Evolutionary conservation across 2,329 filamentous ascomycete species (phyloP).

Genomic region (Cryphonectria naterciae): DNA sequence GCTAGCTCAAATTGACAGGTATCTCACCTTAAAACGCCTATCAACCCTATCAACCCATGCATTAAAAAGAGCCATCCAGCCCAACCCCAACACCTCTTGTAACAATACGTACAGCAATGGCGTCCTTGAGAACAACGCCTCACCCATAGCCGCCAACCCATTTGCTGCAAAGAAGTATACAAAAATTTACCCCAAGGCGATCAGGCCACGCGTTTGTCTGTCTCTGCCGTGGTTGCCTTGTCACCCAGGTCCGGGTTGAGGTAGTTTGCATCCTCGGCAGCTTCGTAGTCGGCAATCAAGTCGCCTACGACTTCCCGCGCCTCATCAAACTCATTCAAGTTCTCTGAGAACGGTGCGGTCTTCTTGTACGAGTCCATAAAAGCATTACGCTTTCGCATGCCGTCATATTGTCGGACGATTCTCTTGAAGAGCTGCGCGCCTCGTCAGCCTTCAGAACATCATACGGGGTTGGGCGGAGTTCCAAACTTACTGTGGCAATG

Average conservation of each 20-base stretch:
- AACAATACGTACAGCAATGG: not conserved
- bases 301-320: constrained; percentile 89
- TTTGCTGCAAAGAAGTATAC: not conserved
- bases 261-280: constrained; percentile 89
- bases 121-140: constrained; percentile 23
- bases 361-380: constrained; percentile 97
- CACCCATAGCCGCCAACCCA: not conserved
- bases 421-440: constrained; percentile 79
- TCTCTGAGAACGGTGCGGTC: constrained; percentile 89
- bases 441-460: constrained; percentile 14
- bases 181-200: constrained; percentile 1
- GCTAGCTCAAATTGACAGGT: constrained; percentile 18
- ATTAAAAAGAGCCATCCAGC: constrained; percentile 8
- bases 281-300: constrained; percentile 92
- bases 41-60: constrained; percentile 20
- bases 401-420: constrained; percentile 89
- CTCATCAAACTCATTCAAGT: constrained; percentile 92
- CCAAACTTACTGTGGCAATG: constrained; percentile 74
- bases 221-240: constrained; percentile 56
- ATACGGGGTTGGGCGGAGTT: not conserved
- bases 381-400: constrained; percentile 92
- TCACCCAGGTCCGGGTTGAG: constrained; percentile 72
- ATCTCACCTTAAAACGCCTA: constrained; percentile 29
- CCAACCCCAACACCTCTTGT: constrained; percentile 8
- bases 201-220: constrained; percentile 53